phyloP scores from a whole-genome alignment of 2,329 filamentous ascomycete species.

The Neonectria ditissima region DNA sequence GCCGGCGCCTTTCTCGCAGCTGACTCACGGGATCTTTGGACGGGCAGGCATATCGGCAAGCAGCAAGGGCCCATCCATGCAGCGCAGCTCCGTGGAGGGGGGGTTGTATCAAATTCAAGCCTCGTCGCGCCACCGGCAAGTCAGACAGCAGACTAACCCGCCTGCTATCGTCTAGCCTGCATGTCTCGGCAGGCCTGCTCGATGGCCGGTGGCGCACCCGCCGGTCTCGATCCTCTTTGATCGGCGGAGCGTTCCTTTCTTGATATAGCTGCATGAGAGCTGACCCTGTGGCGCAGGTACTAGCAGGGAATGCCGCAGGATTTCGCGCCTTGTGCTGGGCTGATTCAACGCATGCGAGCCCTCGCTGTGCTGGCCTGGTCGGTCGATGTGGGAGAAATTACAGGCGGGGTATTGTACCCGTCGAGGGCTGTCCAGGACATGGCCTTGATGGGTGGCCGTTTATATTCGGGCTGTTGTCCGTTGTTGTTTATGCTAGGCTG shows the following conservation, averaged over 20 bases:
- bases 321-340: constrained; percentile 2
- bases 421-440: not conserved
- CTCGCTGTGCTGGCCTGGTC: not conserved
- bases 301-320: constrained; percentile 1
- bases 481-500: not conserved
- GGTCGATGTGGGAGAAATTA: not conserved
- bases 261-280: constrained; percentile 12
- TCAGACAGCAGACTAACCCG: not conserved
- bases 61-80: not conserved
- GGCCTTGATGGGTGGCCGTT: not conserved
- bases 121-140: not conserved
- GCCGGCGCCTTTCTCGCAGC: not conserved
- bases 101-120: not conserved
- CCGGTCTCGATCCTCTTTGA: not conserved
- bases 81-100: not conserved
- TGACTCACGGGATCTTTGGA: not conserved
- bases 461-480: constrained; percentile 3
- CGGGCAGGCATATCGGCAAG: not conserved
- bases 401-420: constrained; percentile 6
- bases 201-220: not conserved
- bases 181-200: not conserved
- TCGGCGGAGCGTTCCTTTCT: constrained; percentile 1
- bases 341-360: not conserved
- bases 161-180: not conserved
- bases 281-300: constrained; percentile 9